Conservation (phyloP, 1,284 basidiomycete species). For the Salmacisia buchloeana region DNA sequence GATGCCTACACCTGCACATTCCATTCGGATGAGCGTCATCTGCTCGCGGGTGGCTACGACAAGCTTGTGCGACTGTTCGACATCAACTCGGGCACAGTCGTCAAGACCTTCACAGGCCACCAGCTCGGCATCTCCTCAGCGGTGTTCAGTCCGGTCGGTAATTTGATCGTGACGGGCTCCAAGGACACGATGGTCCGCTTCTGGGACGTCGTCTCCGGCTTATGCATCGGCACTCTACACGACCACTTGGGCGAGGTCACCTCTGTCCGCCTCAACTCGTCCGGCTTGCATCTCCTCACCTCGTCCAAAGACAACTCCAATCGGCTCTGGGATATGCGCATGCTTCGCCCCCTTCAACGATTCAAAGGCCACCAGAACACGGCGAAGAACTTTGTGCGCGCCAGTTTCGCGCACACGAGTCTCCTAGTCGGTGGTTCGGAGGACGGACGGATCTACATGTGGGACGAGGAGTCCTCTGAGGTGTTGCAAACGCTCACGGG, state of each 20-base stretch:
- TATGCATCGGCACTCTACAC: conserved; percentile 52
- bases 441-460: conserved; percentile 50
- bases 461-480: conserved; percentile 46
- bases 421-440: conserved; percentile 54
- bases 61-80: conserved; percentile 55
- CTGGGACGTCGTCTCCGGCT: conserved; percentile 56
- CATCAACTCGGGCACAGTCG: conserved; percentile 51
- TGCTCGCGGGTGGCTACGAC: conserved; percentile 55
- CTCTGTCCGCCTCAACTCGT: conserved; percentile 54
- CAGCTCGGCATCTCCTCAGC: conserved; percentile 53
- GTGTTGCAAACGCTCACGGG: conserved; percentile 48
- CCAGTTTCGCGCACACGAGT: conserved; percentile 52
- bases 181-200: conserved; percentile 55
- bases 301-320: conserved; percentile 55
- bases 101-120: conserved; percentile 56
- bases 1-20: conserved; percentile 55
- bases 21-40: conserved; percentile 50
- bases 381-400: conserved; percentile 55
- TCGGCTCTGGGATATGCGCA: conserved; percentile 45
- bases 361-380: conserved; percentile 57
- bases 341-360: conserved; percentile 50
- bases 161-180: conserved; percentile 53
- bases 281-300: conserved; percentile 53
- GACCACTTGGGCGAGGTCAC: conserved; percentile 56
- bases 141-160: conserved; percentile 53